Evolutionary conservation across 805 yeast species (phyloP).

Genomic region (Teunomyces stri): DNA sequence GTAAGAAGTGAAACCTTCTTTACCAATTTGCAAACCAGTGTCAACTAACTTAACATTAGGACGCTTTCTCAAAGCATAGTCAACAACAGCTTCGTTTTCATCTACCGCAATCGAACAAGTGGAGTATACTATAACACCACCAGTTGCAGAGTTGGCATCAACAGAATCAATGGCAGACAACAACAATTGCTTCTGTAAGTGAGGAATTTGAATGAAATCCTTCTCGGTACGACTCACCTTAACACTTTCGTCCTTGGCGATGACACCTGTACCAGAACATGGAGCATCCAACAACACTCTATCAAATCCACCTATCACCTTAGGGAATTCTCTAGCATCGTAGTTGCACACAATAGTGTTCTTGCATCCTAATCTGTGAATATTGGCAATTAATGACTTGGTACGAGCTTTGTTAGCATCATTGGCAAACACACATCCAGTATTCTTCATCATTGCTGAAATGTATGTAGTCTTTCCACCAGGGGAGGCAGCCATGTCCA

Average conservation of each 20-base stretch:
- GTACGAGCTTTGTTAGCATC: slow-evolving; percentile 97
- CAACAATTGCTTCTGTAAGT: slow-evolving; percentile 88
- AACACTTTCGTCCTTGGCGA: slow-evolving; percentile 94
- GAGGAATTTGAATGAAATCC: slow-evolving; percentile 95
- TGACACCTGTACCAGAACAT: slow-evolving; percentile 99
- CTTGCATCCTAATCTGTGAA: slow-evolving; percentile 94
- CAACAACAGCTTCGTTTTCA: slow-evolving; percentile 98
- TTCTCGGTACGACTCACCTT: slow-evolving; percentile 92
- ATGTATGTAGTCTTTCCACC: slow-evolving; percentile 98
- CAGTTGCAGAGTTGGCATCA: slow-evolving; percentile 86
- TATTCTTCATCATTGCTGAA: slow-evolving; percentile 95
- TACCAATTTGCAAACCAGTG: slow-evolving; percentile 89
- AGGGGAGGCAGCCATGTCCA: slow-evolving; percentile 99
- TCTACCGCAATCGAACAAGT: slow-evolving; percentile 98
- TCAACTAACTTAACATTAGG: slow-evolving; percentile 95
- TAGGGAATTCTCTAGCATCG: slow-evolving; percentile 98
- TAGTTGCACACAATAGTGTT: slow-evolving; percentile 96
- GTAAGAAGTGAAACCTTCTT: slow-evolving; percentile 89
- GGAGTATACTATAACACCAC: slow-evolving; percentile 93
- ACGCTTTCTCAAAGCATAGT: slow-evolving; percentile 92
- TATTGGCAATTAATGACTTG: slow-evolving; percentile 92
- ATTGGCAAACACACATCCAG: slow-evolving; percentile 96
- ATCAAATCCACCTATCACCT: slow-evolving; percentile 97
- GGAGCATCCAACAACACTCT: slow-evolving; percentile 96
- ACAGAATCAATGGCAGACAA: slow-evolving; percentile 97